These are phyloP conservation scores for Botrytis byssoidea DNA, from an alignment of 2,329 filamentous ascomycete species.

Conservation along the genomic window DNA sequence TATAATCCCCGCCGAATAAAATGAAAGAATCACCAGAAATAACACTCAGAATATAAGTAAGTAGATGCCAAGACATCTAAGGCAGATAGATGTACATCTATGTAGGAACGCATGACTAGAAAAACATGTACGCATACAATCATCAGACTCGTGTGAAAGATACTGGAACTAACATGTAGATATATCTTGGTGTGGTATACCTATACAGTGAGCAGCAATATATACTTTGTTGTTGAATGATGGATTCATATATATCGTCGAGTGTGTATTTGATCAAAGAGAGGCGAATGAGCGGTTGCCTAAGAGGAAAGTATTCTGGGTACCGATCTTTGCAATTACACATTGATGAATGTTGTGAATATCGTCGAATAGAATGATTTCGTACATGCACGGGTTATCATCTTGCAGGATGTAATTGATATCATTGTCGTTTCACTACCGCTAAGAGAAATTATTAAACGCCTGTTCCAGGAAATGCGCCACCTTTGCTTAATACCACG, in stretches of 20 bases:
- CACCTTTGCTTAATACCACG: conserved; percentile 88
- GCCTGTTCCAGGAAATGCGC: conserved; percentile 90
- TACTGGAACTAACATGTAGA: not conserved
- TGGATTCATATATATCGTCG: not conserved
- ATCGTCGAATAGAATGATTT: not conserved
- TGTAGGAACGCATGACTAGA: not conserved
- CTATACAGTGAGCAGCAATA: not conserved
- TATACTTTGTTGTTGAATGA: not conserved
- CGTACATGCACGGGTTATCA: not conserved
- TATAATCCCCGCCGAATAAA: not conserved
- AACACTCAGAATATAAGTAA: not conserved
- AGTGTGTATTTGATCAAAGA: not conserved
- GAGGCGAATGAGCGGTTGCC: not conserved
- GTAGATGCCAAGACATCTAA: not conserved
- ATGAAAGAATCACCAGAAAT: not conserved
- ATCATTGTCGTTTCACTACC: not conserved
- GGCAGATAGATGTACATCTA: too few species aligned
- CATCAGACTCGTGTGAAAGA: not conserved
- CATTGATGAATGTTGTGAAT: not conserved
- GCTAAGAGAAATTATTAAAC: conserved; percentile 43
- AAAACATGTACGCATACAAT: not conserved
- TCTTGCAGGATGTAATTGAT: not conserved
- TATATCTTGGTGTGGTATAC: not conserved
- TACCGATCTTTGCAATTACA: not conserved
- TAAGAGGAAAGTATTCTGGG: not conserved